Base-by-base conservation (phyloP, 371 early-diverging fungal genomes). In the Blyttiomyces sp. region DNA sequence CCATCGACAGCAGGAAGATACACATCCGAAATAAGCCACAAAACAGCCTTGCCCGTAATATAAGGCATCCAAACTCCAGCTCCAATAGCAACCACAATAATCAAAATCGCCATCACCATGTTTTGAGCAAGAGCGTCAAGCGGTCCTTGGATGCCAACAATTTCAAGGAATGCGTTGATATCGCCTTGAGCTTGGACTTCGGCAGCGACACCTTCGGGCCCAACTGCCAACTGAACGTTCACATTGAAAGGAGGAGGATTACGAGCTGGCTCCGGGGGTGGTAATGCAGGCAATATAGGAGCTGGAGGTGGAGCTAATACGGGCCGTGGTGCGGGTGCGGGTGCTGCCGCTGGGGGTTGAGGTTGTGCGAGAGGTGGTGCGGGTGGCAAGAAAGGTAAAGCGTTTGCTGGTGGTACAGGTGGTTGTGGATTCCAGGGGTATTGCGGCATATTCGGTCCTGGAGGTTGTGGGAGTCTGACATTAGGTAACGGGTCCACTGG, bases 141-240 rank as follows among this genome's bases (percentile, higher is more conserved):
- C 7, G 91, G 89, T 0, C 95, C 96, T 6, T 87, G 81, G 76
- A 95, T 85, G 5, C 96, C 96, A 51, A 95, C 81, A 3, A 92
- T 86, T 58, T 92, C 95, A 39, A 95, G 69, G 28, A 66, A 60
- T 24, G 79, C 79, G 46, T 69, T 57, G 35, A 65, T 49, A 39
- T 71, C 63, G 33, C 63, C 61, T 51, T 68, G 59, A 2, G 59
- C 63, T 39, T 67, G 61, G n/a, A 66, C 57, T 34, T 66, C 63
- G 3, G 63, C 68, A 4, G 63, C 64, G 34, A 66, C 31, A 17
- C 63, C 63, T 34, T 63, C 54, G 30, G 59, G 62, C 3, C 61
- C 61, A 17, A 68, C 36, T 31, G 57, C 64, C 3, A 63, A 27
- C 24, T 60, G 48, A 7, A 68, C 63, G 36, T 63, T 63, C 21